These are phyloP conservation scores for Pulchroboletus neoregius DNA, from an alignment of 1,284 basidiomycete genomes.

Conservation along the genomic window DNA sequence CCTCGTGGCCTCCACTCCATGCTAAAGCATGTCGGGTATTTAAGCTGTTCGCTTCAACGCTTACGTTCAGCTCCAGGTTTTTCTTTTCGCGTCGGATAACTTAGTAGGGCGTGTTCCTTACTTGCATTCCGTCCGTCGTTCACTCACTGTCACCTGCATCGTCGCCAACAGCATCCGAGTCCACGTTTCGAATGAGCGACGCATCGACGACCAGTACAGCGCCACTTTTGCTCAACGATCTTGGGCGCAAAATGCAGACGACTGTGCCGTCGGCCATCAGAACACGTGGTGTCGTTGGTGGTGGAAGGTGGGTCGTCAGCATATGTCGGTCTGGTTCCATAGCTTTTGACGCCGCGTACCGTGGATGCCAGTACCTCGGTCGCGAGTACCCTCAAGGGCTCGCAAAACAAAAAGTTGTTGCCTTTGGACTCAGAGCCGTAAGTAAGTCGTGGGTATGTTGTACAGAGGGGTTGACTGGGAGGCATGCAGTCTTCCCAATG, in stretches of 20 bases:
- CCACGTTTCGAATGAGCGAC: slow-evolving; percentile 9
- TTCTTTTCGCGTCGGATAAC: neutral
- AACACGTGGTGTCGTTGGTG: neutral
- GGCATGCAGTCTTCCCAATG: slow-evolving; percentile 13
- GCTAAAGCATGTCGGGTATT: neutral
- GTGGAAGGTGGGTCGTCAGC: slow-evolving; percentile 9
- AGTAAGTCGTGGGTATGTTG: neutral
- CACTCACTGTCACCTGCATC: neutral
- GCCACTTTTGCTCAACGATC: neutral
- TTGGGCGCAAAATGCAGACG: slow-evolving; percentile 12
- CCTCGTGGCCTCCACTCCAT: neutral
- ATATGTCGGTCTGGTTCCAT: neutral
- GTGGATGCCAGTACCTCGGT: neutral
- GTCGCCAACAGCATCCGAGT: neutral
- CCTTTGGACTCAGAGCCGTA: slow-evolving; percentile 8
- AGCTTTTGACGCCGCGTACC: neutral
- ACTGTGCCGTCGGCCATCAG: slow-evolving; percentile 18
- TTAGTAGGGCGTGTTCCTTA: neutral
- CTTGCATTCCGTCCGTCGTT: neutral
- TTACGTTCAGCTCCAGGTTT: neutral
- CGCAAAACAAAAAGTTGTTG: slow-evolving; percentile 1
- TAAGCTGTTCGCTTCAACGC: neutral
- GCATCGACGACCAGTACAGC: neutral
- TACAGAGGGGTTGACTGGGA: neutral
- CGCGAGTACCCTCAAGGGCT: slow-evolving; percentile 20